phyloP scores from a whole-genome alignment of 176 grass and related monocot genomes.

The Oryza rufipogon region DNA sequence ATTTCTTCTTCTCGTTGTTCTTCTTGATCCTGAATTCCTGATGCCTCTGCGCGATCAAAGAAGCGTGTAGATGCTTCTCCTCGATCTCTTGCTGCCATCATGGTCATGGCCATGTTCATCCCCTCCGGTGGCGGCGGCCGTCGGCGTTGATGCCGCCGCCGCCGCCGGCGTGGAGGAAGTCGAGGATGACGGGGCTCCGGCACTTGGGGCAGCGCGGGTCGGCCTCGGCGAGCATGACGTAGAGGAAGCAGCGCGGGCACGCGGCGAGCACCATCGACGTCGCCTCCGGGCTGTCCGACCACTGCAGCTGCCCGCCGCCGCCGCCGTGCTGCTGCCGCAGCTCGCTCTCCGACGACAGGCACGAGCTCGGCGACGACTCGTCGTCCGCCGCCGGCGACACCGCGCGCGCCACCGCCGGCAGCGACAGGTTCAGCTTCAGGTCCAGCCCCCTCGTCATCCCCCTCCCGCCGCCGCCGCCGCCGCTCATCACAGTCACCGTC shows the following conservation, averaged over 20 bases:
- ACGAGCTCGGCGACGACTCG: constrained; percentile 68
- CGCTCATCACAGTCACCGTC: constrained; percentile 47
- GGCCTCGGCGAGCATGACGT: constrained; percentile 75
- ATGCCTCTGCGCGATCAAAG: not conserved
- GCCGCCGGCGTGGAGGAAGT: constrained; percentile 49
- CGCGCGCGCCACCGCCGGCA: constrained; percentile 47
- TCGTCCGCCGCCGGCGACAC: constrained; percentile 36
- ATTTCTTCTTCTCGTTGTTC: not conserved
- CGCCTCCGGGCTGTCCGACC: constrained; percentile 71
- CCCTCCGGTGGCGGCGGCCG: constrained; percentile 34
- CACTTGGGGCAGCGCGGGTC: constrained; percentile 74
- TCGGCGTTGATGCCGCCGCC: not conserved
- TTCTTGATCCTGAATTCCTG: constrained; percentile 19
- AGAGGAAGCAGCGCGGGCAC: constrained; percentile 77
- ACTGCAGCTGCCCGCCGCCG: constrained; percentile 29
- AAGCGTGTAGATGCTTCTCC: not conserved
- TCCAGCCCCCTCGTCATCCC: constrained; percentile 40
- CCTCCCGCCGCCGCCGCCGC: constrained; percentile 49
- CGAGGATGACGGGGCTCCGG: constrained; percentile 69
- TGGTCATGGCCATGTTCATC: constrained; percentile 5
- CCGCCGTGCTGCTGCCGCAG: not conserved
- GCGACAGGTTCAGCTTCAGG: constrained; percentile 77
- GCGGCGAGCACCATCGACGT: constrained; percentile 75
- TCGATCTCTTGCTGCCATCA: not conserved
- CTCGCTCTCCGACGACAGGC: constrained; percentile 72